Evolutionary conservation across 2,329 filamentous ascomycete species (phyloP).

Genomic region (Helminthosporium solani): DNA sequence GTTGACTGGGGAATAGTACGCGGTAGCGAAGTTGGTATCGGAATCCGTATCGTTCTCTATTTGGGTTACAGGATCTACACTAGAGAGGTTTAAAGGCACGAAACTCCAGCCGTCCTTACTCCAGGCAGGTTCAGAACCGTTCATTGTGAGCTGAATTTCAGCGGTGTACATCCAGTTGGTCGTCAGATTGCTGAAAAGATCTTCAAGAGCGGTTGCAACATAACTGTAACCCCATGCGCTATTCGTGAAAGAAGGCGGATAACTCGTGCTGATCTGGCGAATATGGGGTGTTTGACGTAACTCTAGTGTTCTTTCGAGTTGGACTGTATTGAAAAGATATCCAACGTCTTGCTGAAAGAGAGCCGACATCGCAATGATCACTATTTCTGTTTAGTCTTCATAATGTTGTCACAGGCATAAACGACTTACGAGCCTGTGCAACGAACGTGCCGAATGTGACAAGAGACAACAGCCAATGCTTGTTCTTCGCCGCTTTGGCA

Average conservation of each 20-base stretch:
- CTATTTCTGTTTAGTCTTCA: slow-evolving; percentile 4
- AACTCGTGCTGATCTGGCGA: background rate
- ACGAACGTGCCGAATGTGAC: slow-evolving; percentile 14
- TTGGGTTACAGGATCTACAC: background rate
- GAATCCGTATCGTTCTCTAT: background rate
- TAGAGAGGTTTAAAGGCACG: slow-evolving; percentile 16
- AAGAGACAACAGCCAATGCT: slow-evolving; percentile 15
- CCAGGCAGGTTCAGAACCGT: slow-evolving; percentile 20
- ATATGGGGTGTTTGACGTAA: slow-evolving; percentile 11
- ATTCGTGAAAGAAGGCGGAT: slow-evolving; percentile 1
- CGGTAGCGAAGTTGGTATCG: background rate
- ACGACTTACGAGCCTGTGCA: slow-evolving; percentile 11
- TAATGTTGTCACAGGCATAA: background rate
- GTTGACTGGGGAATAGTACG: slow-evolving; percentile 7
- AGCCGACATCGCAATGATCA: slow-evolving; percentile 13
- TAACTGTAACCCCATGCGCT: slow-evolving; percentile 1
- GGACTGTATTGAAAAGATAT: background rate
- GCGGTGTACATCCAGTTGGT: slow-evolving; percentile 26
- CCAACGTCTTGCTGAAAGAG: slow-evolving; percentile 12
- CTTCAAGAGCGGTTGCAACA: slow-evolving; percentile 1
- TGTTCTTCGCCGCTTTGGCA: slow-evolving; percentile 11
- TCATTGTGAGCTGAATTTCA: slow-evolving; percentile 17
- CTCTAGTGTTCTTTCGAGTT: slow-evolving; percentile 8
- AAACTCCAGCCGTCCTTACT: slow-evolving; percentile 27
- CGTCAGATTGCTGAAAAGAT: slow-evolving; percentile 13